phyloP scores from a whole-genome alignment of 2,329 filamentous ascomycete genomes.

The Aspergillus japonicus region DNA sequence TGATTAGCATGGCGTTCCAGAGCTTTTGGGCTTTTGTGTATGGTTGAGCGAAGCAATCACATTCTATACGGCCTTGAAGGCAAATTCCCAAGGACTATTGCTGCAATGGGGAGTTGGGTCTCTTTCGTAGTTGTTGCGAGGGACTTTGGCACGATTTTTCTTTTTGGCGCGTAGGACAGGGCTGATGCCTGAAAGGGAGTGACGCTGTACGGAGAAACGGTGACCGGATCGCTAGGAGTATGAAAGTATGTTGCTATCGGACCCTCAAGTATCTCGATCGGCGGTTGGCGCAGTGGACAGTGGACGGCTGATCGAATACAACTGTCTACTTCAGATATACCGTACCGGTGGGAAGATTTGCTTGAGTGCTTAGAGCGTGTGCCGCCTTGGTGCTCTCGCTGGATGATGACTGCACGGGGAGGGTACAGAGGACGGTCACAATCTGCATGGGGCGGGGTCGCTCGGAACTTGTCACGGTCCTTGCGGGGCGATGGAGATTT shows the following conservation, averaged over 20 bases:
- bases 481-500: slow-evolving; percentile 15
- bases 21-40: not conserved
- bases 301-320: slow-evolving; percentile 1
- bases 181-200: not conserved
- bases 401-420: not conserved
- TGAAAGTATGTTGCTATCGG: too few relatives aligned
- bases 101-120: not conserved
- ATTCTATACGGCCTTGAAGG: slow-evolving; percentile 12
- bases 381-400: too few relatives aligned
- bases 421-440: slow-evolving; percentile 11
- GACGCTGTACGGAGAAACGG: not conserved
- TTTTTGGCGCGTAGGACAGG: not conserved
- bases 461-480: slow-evolving; percentile 21
- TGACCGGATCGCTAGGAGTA: not conserved
- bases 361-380: too few relatives aligned
- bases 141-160: not conserved
- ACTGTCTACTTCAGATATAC: slow-evolving; percentile 3
- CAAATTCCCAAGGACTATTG: not conserved
- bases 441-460: slow-evolving; percentile 5
- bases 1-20: slow-evolving; percentile 22
- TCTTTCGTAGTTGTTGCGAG: not conserved
- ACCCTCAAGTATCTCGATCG: not conserved
- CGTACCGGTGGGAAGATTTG: not conserved
- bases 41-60: slow-evolving; percentile 8
- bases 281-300: slow-evolving; percentile 2